phyloP scores from a whole-genome alignment of 2,329 filamentous ascomycete species.

The Colletotrichum tabaci region DNA sequence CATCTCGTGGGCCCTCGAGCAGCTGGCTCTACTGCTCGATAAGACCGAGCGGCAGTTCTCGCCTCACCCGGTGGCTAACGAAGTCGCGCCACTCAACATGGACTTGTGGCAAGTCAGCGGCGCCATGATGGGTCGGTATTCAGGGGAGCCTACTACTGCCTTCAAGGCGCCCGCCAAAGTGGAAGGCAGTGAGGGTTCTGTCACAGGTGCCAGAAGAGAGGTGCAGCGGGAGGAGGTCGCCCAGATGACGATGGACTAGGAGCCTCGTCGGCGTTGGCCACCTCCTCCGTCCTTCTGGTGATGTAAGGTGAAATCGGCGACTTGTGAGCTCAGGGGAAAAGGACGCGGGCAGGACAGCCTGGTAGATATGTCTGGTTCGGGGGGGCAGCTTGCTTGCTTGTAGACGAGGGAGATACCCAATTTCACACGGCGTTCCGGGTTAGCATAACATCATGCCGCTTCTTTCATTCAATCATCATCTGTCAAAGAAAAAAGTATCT shows the following conservation, averaged over 20 bases:
- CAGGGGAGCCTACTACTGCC: neutral
- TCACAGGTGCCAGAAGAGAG: constrained; percentile 42
- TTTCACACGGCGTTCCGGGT: constrained; percentile 23
- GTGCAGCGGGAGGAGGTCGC: constrained; percentile 54
- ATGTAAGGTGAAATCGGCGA: constrained; percentile 7
- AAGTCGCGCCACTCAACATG: constrained; percentile 8
- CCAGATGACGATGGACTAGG: constrained; percentile 58
- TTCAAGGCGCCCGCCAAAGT: neutral
- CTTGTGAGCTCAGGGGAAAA: neutral
- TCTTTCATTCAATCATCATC: constrained; percentile 31
- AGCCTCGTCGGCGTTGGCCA: constrained; percentile 5
- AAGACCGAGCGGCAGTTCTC: constrained; percentile 37
- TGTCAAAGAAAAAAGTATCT: constrained; percentile 14
- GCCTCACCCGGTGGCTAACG: constrained; percentile 27
- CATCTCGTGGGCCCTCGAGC: constrained; percentile 40
- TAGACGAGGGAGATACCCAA: constrained; percentile 35
- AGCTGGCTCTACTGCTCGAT: constrained; percentile 35
- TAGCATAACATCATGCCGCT: constrained; percentile 31
- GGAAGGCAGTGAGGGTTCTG: neutral
- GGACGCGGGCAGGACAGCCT: neutral
- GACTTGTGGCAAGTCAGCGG: constrained; percentile 40
- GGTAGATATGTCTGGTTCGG: neutral
- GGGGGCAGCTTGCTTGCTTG: constrained; percentile 2
- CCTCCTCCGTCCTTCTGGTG: neutral
- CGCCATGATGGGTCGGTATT: constrained; percentile 38